Conservation (phyloP, 2,329 filamentous ascomycete species). For the Xylariaceae sp. region DNA sequence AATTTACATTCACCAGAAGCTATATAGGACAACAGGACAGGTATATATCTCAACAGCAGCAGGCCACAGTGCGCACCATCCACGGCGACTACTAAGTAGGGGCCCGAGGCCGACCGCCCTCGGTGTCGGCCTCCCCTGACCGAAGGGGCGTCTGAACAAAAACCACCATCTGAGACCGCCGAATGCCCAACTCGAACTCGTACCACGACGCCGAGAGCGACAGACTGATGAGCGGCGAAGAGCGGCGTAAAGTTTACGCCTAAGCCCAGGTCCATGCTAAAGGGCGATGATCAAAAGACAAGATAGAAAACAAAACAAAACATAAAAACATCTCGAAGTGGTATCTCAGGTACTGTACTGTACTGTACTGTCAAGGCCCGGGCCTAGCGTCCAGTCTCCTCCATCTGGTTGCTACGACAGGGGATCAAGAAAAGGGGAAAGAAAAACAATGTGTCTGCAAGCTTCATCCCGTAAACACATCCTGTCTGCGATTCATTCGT, state of each 20-base stretch:
- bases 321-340: conserved; percentile 25
- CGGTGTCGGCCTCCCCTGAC: background rate
- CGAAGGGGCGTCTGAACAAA: background rate
- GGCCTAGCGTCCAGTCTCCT: conserved; percentile 19
- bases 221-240: background rate
- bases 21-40: background rate
- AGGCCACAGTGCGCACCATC: background rate
- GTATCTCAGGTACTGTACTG: conserved; percentile 35
- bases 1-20: conserved; percentile 4
- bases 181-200: background rate
- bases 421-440: conserved; percentile 13
- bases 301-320: conserved; percentile 5
- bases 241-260: too few relatives aligned
- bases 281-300: conserved; percentile 1
- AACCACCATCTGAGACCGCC: background rate
- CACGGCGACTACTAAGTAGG: background rate
- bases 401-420: conserved; percentile 4
- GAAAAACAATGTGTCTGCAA: conserved; percentile 6
- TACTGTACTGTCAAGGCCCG: conserved; percentile 24
- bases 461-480: conserved; percentile 29
- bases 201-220: too few relatives aligned
- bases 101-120: background rate
- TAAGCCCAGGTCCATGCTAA: too few relatives aligned
- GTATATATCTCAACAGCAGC: background rate
- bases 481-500: conserved; percentile 31